Evolutionary conservation across 1,139 yeast genomes (phyloP), one percentile per base, ranked within the genome.

Genomic region (Blastobotrys capitulatus): DNA sequence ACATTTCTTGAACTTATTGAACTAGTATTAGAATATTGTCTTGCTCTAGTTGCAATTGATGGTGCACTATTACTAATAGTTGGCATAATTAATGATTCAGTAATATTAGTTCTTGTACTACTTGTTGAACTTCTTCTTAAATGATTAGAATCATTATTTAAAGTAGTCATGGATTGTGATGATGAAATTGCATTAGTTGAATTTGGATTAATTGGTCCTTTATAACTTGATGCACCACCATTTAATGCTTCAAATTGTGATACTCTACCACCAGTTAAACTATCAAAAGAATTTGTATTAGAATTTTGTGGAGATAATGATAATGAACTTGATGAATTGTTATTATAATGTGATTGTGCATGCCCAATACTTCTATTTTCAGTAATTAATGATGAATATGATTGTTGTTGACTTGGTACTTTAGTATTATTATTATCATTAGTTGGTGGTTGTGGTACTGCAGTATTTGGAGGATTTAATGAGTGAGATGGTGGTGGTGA

Each of bases 61-160:
- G 44, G 44, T 2, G 44, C 6, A 37, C 18, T 31, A 26, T 16
- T n/a, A 13, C 20, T 15, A 5, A 20, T 18, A 4, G n/a, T 6
- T 6, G 27, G 15, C 38, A 35, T 35, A 22, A 37, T 37, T 6
- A 37, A n/a, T 20, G 40, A 20, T 9, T 37, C 31, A 38, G 39
- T 22, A 6, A 22, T 38, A 34, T 26, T 25, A 32, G 38, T 35
- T 15, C 22, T 22, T 20, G 16, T 35, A 31, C 46, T 42, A 2
- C 39, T 32, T 25, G 9, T 2, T 29, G 46, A 42, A 8, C 46
- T 31, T 42, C 46, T 26, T 19, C 46, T 38, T 3, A n/a, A 42
- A 22, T 26, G 32, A 20, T 13, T 19, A n/a, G 15, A 3, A 15
- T 22, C 18, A 18, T 31, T 18, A 22, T 42, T 32, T 27, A 42